Evolutionary conservation across 73 alveolate genomes (phyloP), one percentile per base, ranked within the genome.

Genomic region (Symbiodinium natans): DNA sequence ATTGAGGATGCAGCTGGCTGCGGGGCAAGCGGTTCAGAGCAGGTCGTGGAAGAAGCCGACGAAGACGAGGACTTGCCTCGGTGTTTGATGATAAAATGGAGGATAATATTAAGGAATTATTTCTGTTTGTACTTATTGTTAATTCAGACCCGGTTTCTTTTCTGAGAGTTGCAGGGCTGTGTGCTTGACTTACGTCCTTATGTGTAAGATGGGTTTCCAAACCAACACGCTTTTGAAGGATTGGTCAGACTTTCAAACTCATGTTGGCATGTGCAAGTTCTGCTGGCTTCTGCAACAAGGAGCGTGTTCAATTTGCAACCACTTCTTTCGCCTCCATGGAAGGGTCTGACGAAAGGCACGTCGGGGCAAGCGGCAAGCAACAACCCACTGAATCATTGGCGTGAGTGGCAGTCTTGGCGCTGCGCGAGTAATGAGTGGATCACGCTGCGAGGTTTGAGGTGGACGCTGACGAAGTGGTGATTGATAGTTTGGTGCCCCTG

Each of bases 1-100:
- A 15, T 90, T n/a, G 97, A 90, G 38, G 97, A 90, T n/a, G 97
- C 97, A 8, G 88, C 80, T 15, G 42, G 84, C 42, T 54, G 68
- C 63, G 29, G 89, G 38, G 17, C 9, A 77, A 90, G 97, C 56
- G 97, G 19, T 3, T 84, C 77, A 2, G 0, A 33, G 88, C 38
- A 80, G 13, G 39, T 13, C 9, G 11, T 17, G 13, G 82, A 88
- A 0, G 95, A 88, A 0, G 89, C 46, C 41, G 97, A 71, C 31
- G 84, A n/a, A 6, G 89, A 40, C 19, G 42, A 33, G 29, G 33
- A 17, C 42, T 2, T 10, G 33, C 13, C 38, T 54, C 23, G 39
- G 42, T 1, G 29, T 8, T 29, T 27, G 19, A 13, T 17, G 68
- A 25, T 11, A 36, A 17, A 59, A 38, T 25, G 46, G 25, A 48